phyloP scores from a whole-genome alignment of 345 rosid genomes.

The Gossypium raimondii region DNA sequence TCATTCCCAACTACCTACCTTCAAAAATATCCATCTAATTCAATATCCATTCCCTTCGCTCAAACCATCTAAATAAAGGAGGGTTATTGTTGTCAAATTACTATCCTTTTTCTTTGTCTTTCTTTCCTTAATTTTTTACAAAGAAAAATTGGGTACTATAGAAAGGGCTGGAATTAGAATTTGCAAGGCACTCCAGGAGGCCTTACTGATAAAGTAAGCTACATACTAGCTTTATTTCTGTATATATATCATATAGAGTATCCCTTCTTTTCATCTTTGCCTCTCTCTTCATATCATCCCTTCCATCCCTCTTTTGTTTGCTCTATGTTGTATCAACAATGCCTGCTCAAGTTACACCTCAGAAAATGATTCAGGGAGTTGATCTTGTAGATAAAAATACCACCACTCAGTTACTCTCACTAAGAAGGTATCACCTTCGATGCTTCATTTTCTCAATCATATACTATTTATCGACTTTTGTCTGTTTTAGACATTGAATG shows the following conservation, averaged over 20 bases:
- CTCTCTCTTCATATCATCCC: neutral
- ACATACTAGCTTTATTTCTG: neutral
- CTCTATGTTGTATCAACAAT: constrained; percentile 1
- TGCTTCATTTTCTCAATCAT: neutral
- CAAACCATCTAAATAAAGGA: neutral
- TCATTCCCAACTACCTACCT: neutral
- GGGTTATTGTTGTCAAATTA: neutral
- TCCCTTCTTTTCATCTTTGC: neutral
- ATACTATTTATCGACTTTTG: neutral
- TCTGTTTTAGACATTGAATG: neutral
- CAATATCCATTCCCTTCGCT: neutral
- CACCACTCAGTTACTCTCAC: neutral
- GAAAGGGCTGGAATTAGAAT: neutral
- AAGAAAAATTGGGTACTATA: too few relatives aligned
- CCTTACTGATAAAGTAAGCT: neutral
- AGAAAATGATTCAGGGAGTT: neutral
- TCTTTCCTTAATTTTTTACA: too few relatives aligned
- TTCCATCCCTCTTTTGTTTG: neutral
- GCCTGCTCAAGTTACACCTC: constrained; percentile 9
- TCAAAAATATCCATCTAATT: too few relatives aligned
- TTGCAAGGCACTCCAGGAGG: neutral
- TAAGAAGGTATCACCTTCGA: neutral
- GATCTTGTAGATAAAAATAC: neutral
- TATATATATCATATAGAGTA: neutral
- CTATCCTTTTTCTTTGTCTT: neutral